Evolutionary conservation across 371 early-diverging fungal genomes (phyloP), one percentile per base, ranked within the genome.

Genomic region (Coemansia sp.): DNA sequence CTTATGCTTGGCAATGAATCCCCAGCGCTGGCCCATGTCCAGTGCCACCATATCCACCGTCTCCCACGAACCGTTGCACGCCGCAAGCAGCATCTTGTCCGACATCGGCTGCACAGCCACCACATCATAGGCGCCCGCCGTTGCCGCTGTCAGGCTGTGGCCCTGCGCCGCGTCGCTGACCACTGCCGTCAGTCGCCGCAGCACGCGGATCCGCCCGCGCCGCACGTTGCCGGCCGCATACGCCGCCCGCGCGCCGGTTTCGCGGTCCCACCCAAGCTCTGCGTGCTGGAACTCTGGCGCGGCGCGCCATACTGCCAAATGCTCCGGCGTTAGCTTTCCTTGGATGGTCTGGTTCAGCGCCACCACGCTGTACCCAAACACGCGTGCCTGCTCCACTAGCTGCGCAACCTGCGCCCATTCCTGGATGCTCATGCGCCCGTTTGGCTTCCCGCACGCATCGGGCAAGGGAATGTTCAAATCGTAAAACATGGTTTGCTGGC

Each of bases 31-130:
- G 1, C 84, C 82, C 72, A 93, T 77, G 75, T 95, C 95, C 24
- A 97, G 70, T 9, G 94, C 87, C 34, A 98, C 94, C 49, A 98
- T 80, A 70, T 98, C 98, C 14, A 92, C 81, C 1, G 61, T 60
- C 18, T 93, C 93, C 47, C 87, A 81, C 16, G 84, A 81, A 42
- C 83, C 80, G 34, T 55, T 60, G 76, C 94, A 93, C 2, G 93
- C 93, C 14, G 84, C 80, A 50, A 86, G 86, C 60, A 95, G 86
- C 2, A 86, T 74, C 64, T 93, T 92, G 47, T 93, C 90, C 32
- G 77, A 84, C 2, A 81, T 84, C 1, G 97, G 96, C 52, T 85
- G 85, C 10, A 90, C 92, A 7, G 97, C 91, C 10, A 97, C 67
- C 24, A 97, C 72, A 77, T 96, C 95, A 67, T 89, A 90, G 12